Percentiles rank a stretch among this genome's conserved stretches.
phyloP scores from a whole-genome alignment of 257 asterid species.

The Henckelia pumila region DNA sequence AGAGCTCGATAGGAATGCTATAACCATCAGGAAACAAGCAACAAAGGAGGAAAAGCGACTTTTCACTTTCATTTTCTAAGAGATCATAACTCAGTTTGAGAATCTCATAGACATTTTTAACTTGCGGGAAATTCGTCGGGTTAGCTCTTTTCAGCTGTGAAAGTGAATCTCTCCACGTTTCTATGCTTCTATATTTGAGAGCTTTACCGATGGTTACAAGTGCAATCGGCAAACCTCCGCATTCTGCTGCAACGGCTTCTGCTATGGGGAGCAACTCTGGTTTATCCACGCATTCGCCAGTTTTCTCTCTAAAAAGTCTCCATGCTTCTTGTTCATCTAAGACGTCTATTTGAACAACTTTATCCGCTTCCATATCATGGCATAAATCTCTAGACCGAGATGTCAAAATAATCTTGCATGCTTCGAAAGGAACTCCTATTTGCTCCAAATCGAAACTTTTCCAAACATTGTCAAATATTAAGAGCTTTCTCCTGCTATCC shows the following conservation, averaged over 20 bases:
- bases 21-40: constrained; percentile 12
- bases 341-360: not conserved
- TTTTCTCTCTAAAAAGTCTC: constrained; percentile 24
- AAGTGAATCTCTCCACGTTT: constrained; percentile 27
- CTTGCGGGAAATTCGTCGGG: not conserved
- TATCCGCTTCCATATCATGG: constrained; percentile 12
- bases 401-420: constrained; percentile 30
- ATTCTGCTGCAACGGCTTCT: constrained; percentile 17
- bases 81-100: constrained; percentile 18
- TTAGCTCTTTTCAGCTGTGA: constrained; percentile 2
- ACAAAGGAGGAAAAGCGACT: constrained; percentile 10
- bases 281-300: constrained; percentile 18
- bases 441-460: constrained; percentile 11
- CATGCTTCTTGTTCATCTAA: constrained; percentile 32
- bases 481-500: constrained; percentile 8
- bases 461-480: constrained; percentile 39
- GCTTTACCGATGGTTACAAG: constrained; percentile 28
- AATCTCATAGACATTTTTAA: constrained; percentile 12
- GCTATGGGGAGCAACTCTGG: no score
- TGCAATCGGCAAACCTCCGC: constrained; percentile 34
- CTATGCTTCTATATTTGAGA: not conserved
- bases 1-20: no score
- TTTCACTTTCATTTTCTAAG: not conserved
- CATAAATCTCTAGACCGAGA: constrained; percentile 11
- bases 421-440: constrained; percentile 25